These are phyloP conservation scores for Linnemannia zychae DNA, from an alignment of 192 early-diverging fungal genomes.

Conservation along the genomic window DNA sequence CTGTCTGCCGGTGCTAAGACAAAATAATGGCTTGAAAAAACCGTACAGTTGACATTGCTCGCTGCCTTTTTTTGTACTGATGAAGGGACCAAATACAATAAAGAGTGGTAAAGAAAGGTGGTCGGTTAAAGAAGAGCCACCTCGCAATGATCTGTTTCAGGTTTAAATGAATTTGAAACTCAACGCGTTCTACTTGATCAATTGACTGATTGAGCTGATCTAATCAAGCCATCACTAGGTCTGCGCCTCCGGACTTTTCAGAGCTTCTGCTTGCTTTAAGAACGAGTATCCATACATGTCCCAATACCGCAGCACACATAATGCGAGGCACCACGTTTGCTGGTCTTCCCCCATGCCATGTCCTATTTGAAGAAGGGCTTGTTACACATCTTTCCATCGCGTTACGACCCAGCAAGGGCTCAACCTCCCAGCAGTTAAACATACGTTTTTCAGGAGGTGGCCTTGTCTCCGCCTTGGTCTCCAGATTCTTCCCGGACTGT, in stretches of 20 bases:
- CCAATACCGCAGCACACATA: not conserved
- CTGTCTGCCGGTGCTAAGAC: too few relatives aligned
- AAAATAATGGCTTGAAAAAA: too few relatives aligned
- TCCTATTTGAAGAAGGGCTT: not conserved
- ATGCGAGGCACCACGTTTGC: too few relatives aligned
- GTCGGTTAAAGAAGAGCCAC: too few relatives aligned
- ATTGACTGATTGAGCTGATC: not conserved
- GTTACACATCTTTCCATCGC: not conserved
- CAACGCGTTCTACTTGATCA: not conserved
- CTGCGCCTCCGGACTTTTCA: not conserved
- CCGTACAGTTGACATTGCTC: too few relatives aligned
- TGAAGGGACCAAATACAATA: not conserved
- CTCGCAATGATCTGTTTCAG: too few relatives aligned
- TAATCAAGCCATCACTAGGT: too few relatives aligned
- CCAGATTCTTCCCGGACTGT: too few relatives aligned
- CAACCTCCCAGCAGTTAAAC: not conserved
- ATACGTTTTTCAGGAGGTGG: not conserved
- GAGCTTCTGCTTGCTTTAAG: not conserved
- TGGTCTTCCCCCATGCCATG: not conserved
- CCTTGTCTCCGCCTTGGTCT: too few relatives aligned
- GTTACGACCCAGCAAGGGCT: constrained; percentile 11
- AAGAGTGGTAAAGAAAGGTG: not conserved
- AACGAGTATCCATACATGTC: not conserved
- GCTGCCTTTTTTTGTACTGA: too few relatives aligned
- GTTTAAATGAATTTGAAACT: not conserved